A percentile compares a stretch with the other conserved stretches of the same genome.
phyloP scores from a whole-genome alignment of 805 yeast genomes.

The Candida stauntonica region DNA sequence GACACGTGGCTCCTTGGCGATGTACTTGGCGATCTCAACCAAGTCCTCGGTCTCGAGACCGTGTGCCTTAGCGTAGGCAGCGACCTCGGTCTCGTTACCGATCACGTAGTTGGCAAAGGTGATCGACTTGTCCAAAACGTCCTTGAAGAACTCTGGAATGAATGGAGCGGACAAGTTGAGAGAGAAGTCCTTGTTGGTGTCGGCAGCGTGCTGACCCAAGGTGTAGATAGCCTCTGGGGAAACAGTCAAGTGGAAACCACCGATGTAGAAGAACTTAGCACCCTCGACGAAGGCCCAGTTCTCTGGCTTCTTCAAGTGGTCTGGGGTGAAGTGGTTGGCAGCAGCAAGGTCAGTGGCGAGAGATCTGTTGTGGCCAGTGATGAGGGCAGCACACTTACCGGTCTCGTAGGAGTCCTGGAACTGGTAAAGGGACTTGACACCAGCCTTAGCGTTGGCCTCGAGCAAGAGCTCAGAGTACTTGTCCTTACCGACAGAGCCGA shows the following conservation, averaged over 20 bases:
- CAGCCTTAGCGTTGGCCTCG: constrained; percentile 83
- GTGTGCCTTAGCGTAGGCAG: constrained; percentile 86
- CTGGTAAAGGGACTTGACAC: constrained; percentile 83
- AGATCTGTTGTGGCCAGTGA: constrained; percentile 84
- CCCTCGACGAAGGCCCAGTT: constrained; percentile 83
- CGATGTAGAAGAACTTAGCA: constrained; percentile 84
- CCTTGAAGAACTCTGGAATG: constrained; percentile 93
- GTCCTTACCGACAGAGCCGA: constrained; percentile 96
- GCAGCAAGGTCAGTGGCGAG: constrained; percentile 96
- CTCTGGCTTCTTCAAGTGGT: constrained; percentile 81
- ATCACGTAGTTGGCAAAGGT: constrained; percentile 89
- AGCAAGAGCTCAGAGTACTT: constrained; percentile 74
- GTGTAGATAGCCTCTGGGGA: constrained; percentile 90
- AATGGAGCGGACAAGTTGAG: constrained; percentile 96
- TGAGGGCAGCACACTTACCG: constrained; percentile 97
- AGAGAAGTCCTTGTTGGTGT: constrained; percentile 67
- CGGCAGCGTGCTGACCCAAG: constrained; percentile 91
- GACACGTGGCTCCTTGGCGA: constrained; percentile 75
- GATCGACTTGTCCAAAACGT: constrained; percentile 69
- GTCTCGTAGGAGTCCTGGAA: constrained; percentile 74
- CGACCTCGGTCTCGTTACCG: constrained; percentile 97
- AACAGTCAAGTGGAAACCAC: constrained; percentile 99
- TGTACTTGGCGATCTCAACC: constrained; percentile 71
- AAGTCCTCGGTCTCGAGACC: constrained; percentile 56
- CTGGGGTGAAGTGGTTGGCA: constrained; percentile 92